Base-by-base conservation (phyloP, 75 land plant genomes). In the Pseudotsuga menziesii region DNA sequence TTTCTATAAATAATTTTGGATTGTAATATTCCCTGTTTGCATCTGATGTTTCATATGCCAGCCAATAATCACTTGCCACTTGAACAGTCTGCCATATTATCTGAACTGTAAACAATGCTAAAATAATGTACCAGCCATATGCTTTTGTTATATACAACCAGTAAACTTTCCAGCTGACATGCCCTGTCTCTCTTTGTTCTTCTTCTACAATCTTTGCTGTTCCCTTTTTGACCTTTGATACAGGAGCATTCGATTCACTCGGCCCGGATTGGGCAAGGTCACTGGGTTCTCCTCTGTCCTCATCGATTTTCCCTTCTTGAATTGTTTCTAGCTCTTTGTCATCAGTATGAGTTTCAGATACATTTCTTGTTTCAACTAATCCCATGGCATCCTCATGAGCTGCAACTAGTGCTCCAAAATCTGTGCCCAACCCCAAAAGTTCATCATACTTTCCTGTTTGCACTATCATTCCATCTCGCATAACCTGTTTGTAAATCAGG, bases 351-450 rank as follows among this genome's bases (percentile, higher is more conserved):
- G 29, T 56, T 5, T 72, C 39, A 41, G 62, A 58, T 56, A 32
- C 57, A 17, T 63, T 78, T 17, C 78, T 76, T 15, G 59, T 69
- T 72, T 93, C 97, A 52, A 96, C 94, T 35, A 82, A 80, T 60
- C 91, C 90, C 92, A 96, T 93, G 57, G 97, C 87, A 66, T 90
- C 82, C 19, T 89, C 89, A 80, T 96, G 99, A 7, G 99, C 97
- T 75, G 93, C 82, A 41, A 96, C 97, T 15, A 96, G 80, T 12
- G 88, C 91, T 73, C 73, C 85, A 78, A 96, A 92, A 79, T 94
- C 99, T 62, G 88, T 74, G 12, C 94, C 97, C 61, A 88, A 77
- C 36, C 78, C 75, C 17, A 96, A 48, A 17, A 96, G 74, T 25
- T 86, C 91, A 61, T 81, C 62, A 73, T 96, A 94, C 80, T 84